Conservation (phyloP, 73 alveolate species). For the Blepharisma stoltei region DNA sequence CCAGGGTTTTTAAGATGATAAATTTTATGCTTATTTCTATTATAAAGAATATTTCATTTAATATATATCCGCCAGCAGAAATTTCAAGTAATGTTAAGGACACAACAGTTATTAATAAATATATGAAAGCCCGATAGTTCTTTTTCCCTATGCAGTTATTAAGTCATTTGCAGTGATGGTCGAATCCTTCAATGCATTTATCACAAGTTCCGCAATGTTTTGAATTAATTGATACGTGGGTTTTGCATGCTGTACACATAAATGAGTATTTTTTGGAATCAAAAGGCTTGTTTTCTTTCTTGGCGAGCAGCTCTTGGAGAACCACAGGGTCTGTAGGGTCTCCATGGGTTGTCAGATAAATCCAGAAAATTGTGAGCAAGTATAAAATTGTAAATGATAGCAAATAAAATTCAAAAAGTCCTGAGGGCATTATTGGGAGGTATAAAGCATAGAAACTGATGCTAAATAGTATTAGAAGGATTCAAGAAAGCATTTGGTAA, state of each 20-base stretch:
- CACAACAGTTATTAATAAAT: not conserved
- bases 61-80: too few relatives aligned
- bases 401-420: too few relatives aligned
- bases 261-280: constrained; percentile 12
- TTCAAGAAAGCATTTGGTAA: too few relatives aligned
- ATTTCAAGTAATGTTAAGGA: too few relatives aligned
- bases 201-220: constrained; percentile 28
- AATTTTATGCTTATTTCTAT: too few relatives aligned
- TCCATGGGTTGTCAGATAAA: constrained; percentile 13
- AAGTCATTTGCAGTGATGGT: constrained; percentile 33
- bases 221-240: not conserved
- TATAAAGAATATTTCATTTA: too few relatives aligned
- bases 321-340: constrained; percentile 34
- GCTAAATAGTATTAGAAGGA: too few relatives aligned
- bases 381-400: too few relatives aligned
- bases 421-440: too few relatives aligned
- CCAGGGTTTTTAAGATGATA: too few relatives aligned
- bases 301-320: not conserved
- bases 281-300: constrained; percentile 1
- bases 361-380: too few relatives aligned
- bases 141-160: constrained; percentile 27
- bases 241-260: constrained; percentile 21
- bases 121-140: not conserved
- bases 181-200: constrained; percentile 26
- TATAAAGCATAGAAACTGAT: too few relatives aligned